Evolutionary conservation across 768 basidiomycete genomes (phyloP).

Genomic region (Sporobolomyces pararoseus): DNA sequence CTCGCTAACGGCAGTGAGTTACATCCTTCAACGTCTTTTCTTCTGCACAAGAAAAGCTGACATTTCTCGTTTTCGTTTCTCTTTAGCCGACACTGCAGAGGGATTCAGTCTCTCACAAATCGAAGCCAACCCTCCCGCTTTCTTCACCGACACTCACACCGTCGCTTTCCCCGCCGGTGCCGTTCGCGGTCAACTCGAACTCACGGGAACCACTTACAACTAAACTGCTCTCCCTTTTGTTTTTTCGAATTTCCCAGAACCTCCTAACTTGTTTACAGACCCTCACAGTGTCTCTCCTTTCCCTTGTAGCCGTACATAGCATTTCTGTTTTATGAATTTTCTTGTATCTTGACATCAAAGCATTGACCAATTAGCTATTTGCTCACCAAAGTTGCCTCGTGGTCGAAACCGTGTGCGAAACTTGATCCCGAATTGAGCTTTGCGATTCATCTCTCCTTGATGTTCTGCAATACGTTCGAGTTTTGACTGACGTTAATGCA

Average conservation of each 20-base stretch:
- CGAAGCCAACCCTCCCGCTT: slow-evolving; percentile 47
- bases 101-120: slow-evolving; percentile 46
- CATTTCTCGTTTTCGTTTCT: neutral
- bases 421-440: too few species aligned
- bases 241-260: neutral
- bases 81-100: slow-evolving; percentile 45
- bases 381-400: too few species aligned
- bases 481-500: neutral
- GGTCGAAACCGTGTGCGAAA: too few species aligned
- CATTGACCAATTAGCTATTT: too few species aligned
- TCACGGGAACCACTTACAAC: slow-evolving; percentile 1
- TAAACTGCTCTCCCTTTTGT: neutral
- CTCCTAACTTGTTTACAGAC: too few species aligned
- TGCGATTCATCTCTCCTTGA: too few species aligned
- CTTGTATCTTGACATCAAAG: too few species aligned
- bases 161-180: slow-evolving; percentile 48
- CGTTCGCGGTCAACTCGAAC: slow-evolving; percentile 47
- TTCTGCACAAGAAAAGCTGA: neutral
- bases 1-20: slow-evolving; percentile 46
- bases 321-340: too few species aligned
- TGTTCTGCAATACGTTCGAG: too few species aligned
- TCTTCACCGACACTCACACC: slow-evolving; percentile 50
- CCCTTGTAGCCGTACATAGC: too few species aligned
- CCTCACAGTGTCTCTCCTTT: too few species aligned
- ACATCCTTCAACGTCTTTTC: neutral